These are phyloP conservation scores for Kazachstania taianensis DNA, from an alignment of 805 yeast genomes.

Conservation along the genomic window DNA sequence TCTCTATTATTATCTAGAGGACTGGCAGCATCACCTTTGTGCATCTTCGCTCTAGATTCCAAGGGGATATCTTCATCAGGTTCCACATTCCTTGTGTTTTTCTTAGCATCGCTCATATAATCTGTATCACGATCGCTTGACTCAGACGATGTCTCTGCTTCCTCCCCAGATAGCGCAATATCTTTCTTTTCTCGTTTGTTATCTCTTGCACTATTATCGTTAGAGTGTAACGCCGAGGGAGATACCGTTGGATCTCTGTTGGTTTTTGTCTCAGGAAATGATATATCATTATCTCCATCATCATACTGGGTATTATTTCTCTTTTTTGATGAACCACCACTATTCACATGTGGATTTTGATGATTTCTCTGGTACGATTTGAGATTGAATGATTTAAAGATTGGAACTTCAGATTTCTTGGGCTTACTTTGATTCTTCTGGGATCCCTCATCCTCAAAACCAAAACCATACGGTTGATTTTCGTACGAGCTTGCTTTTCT, in stretches of 20 bases:
- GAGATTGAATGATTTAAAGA: conserved; percentile 21
- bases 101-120: background rate
- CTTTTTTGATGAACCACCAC: background rate
- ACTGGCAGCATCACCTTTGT: background rate
- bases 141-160: background rate
- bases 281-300: background rate
- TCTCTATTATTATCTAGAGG: background rate
- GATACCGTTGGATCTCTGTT: background rate
- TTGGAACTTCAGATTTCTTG: conserved; percentile 10
- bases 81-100: background rate
- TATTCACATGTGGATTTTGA: background rate
- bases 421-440: background rate
- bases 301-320: background rate
- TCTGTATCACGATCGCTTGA: background rate
- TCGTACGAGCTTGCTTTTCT: conserved; percentile 24
- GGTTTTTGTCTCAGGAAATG: background rate
- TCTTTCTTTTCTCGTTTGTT: too few species aligned
- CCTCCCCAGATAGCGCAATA: background rate
- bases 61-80: background rate
- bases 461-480: conserved; percentile 29
- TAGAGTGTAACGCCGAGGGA: too few species aligned
- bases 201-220: too few species aligned
- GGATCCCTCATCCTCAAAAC: conserved; percentile 6
- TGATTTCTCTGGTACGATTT: conserved; percentile 18
- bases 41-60: background rate